Percentiles rank a stretch among this genome's conserved stretches.
Evolutionary conservation across 352 stramenopile genomes (phyloP).

Genomic region (Pilasporangium apinafurcum): DNA sequence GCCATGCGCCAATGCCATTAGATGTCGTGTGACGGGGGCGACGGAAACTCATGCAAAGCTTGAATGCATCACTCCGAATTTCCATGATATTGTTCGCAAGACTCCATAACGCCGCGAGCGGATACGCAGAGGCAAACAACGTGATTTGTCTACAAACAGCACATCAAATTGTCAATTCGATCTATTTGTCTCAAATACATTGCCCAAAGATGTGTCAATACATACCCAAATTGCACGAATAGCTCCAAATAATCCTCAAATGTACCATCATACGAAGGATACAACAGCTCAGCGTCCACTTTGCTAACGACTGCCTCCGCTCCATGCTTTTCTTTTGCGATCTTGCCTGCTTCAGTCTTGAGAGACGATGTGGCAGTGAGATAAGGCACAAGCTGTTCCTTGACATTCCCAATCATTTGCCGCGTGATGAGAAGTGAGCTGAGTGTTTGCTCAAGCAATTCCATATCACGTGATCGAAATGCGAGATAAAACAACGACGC

Average conservation of each 20-base stretch:
- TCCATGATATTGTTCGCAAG: conserved; percentile 94
- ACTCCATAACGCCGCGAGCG: conserved; percentile 89
- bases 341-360: conserved; percentile 75
- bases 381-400: conserved; percentile 78
- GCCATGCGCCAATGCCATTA: conserved; percentile 91
- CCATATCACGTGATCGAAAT: conserved; percentile 86
- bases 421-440: conserved; percentile 81
- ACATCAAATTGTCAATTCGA: conserved; percentile 9
- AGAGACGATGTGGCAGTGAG: conserved; percentile 71
- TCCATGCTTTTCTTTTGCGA: conserved; percentile 56
- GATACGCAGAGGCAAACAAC: conserved; percentile 92
- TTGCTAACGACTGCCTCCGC: conserved; percentile 52
- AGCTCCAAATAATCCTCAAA: conserved; percentile 95
- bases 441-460: conserved; percentile 87
- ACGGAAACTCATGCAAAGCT: conserved; percentile 84
- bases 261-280: conserved; percentile 76
- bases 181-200: background rate
- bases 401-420: conserved; percentile 71
- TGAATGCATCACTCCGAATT: conserved; percentile 94
- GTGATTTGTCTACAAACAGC: conserved; percentile 84
- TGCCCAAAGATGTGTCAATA: conserved; percentile 3
- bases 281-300: conserved; percentile 73
- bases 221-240: conserved; percentile 89
- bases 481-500: conserved; percentile 94
- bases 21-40: conserved; percentile 57